Evolutionary conservation across 345 rosid species (phyloP).

Genomic region (Lepidium africanum): DNA sequence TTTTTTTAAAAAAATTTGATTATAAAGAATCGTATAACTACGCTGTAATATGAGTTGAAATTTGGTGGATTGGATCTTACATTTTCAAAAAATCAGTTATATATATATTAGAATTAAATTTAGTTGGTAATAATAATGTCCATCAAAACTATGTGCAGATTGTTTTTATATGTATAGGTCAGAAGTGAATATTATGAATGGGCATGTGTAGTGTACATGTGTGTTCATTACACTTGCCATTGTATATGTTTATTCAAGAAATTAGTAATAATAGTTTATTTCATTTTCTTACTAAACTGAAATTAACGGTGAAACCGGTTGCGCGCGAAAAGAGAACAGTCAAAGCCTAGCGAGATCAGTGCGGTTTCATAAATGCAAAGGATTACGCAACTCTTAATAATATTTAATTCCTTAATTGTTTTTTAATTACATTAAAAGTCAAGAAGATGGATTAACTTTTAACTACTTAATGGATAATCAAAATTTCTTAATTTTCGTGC

Average conservation of each 20-base stretch:
- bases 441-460: slow-evolving; percentile 5
- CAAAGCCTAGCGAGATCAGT: slow-evolving; percentile 5
- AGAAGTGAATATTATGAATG: not conserved
- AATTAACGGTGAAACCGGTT: not conserved
- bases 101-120: not conserved
- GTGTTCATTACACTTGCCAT: not conserved
- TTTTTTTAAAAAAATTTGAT: too few relatives aligned
- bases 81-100: too few relatives aligned
- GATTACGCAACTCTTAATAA: not conserved
- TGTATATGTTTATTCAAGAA: not conserved
- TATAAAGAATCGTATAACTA: too few relatives aligned
- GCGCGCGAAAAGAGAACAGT: not conserved
- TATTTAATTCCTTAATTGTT: not conserved
- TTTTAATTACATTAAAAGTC: slow-evolving; percentile 1
- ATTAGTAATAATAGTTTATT: not conserved
- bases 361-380: not conserved
- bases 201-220: not conserved
- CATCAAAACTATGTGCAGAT: not conserved
- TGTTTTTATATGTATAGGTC: not conserved
- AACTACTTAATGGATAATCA: not conserved
- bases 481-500: not conserved
- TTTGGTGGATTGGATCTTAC: too few relatives aligned
- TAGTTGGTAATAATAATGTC: not conserved
- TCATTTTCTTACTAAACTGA: not conserved
- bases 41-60: too few relatives aligned